Conservation (phyloP, 495 filamentous ascomycete genomes). For the Pseudevernia furfuracea region DNA sequence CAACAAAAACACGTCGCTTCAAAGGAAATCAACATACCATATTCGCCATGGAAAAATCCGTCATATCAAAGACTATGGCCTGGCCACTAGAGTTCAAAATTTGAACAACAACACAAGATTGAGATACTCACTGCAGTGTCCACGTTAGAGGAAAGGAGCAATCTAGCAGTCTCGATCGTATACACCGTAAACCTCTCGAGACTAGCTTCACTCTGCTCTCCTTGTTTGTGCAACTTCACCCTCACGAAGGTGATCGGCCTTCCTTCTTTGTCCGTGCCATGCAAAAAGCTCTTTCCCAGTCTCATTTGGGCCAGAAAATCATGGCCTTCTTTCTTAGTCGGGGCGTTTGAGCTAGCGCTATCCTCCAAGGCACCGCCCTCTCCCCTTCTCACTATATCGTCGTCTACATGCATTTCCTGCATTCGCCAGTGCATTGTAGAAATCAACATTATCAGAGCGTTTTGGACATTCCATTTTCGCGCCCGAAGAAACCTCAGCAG, state of each 20-base stretch:
- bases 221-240: constrained; percentile 68
- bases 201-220: constrained; percentile 71
- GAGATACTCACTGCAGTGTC: constrained; percentile 76
- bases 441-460: constrained; percentile 87
- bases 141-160: constrained; percentile 68
- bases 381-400: constrained; percentile 74
- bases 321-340: constrained; percentile 56
- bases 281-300: constrained; percentile 91
- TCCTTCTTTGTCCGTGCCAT: constrained; percentile 77
- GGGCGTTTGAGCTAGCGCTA: constrained; percentile 41
- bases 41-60: constrained; percentile 81
- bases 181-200: constrained; percentile 89
- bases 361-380: constrained; percentile 59
- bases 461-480: constrained; percentile 92
- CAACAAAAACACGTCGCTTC: neutral
- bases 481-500: constrained; percentile 85
- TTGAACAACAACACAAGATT: neutral
- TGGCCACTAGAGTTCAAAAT: constrained; percentile 26
- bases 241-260: constrained; percentile 83
- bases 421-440: constrained; percentile 89
- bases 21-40: constrained; percentile 54
- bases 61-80: constrained; percentile 94
- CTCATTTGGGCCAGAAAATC: constrained; percentile 81
- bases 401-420: constrained; percentile 74
- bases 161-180: constrained; percentile 82